These are phyloP conservation scores for Leishmania gerbilli DNA, from an alignment of 208 protist species.

Conservation along the genomic window DNA sequence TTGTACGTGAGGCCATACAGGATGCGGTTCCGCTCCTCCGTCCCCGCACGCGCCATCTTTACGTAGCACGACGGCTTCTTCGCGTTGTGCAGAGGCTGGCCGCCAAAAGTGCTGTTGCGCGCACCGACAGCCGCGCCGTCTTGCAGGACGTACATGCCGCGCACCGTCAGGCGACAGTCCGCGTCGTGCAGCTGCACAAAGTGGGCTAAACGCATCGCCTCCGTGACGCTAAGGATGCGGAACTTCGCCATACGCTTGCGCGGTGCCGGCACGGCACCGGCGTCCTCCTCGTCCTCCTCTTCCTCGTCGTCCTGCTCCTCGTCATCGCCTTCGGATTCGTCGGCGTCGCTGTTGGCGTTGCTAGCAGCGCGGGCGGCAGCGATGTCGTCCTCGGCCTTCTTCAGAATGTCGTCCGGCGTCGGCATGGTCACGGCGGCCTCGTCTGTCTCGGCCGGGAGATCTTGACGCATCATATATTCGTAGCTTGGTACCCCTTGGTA, in stretches of 20 bases:
- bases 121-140: constrained; percentile 37
- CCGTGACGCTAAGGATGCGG: constrained; percentile 75
- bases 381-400: constrained; percentile 46
- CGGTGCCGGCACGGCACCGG: constrained; percentile 48
- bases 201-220: constrained; percentile 79
- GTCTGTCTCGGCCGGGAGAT: constrained; percentile 71
- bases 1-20: constrained; percentile 89
- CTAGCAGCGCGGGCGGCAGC: constrained; percentile 21
- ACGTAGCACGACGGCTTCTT: constrained; percentile 86
- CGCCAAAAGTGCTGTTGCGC: constrained; percentile 75
- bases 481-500: constrained; percentile 83
- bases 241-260: constrained; percentile 65
- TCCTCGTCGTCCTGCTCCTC: constrained; percentile 60
- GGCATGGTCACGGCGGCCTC: constrained; percentile 59
- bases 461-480: constrained; percentile 84
- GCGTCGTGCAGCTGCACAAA: constrained; percentile 84
- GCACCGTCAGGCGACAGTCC: constrained; percentile 75
- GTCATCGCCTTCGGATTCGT: constrained; percentile 39
- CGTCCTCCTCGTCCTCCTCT: constrained; percentile 57
- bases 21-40: constrained; percentile 44
- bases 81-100: constrained; percentile 76
- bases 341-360: constrained; percentile 27
- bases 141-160: constrained; percentile 73
- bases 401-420: constrained; percentile 44
- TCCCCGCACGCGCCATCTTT: constrained; percentile 50